phyloP scores from a whole-genome alignment of 192 early-diverging fungal species.

The Jimgerdemannia lactiflua region DNA sequence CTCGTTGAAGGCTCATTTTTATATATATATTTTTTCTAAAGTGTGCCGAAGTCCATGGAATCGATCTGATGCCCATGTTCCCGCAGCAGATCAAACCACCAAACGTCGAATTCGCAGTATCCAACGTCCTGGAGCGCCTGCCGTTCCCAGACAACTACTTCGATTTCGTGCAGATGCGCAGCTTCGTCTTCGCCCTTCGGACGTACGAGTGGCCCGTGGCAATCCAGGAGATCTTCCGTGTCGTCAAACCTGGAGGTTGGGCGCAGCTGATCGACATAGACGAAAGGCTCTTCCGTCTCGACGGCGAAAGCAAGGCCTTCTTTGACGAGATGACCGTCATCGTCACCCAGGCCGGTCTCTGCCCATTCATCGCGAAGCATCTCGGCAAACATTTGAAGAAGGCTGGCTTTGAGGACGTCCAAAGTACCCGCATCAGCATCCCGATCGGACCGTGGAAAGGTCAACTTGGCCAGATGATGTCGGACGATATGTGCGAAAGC shows the following conservation, averaged over 20 bases:
- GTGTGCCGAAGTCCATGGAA: not conserved
- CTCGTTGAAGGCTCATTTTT: too few species aligned
- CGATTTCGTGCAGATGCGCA: conserved; percentile 24
- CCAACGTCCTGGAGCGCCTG: conserved; percentile 18
- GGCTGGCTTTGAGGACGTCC: not conserved
- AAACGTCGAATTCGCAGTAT: conserved; percentile 17
- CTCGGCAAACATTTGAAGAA: not conserved
- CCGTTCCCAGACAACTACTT: conserved; percentile 25
- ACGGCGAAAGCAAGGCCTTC: not conserved
- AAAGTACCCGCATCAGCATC: not conserved
- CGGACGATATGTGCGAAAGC: not conserved
- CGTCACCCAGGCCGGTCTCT: not conserved
- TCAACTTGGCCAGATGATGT: not conserved
- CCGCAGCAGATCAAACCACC: conserved; percentile 2
- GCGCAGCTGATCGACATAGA: not conserved
- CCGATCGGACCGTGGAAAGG: not conserved
- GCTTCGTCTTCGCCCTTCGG: conserved; percentile 12
- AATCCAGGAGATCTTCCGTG: conserved; percentile 4
- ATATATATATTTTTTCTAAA: too few species aligned
- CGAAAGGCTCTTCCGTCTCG: not conserved
- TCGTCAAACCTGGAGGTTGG: conserved; percentile 15
- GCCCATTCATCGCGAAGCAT: not conserved
- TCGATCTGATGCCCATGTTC: not conserved
- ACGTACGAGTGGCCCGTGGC: conserved; percentile 10
- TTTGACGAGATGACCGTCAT: not conserved